Conservation (phyloP, 305 asterid species). For the Galium porrigens region DNA sequence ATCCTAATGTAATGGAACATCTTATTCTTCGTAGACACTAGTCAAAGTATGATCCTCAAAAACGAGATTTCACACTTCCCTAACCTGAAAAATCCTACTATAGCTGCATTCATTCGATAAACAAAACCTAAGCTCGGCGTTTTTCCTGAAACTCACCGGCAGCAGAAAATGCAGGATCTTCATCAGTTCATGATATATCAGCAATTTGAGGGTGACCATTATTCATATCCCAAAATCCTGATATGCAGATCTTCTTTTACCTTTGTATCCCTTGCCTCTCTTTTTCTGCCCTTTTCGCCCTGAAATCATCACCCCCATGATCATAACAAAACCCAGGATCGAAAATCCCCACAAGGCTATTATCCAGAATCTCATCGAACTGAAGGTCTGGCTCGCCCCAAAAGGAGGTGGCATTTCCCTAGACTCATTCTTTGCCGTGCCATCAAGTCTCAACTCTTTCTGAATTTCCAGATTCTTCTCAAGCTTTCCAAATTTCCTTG, state of each 20-base stretch:
- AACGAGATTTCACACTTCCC: background rate
- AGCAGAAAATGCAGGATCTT: background rate
- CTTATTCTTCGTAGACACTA: background rate
- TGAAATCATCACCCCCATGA: slow-evolving; percentile 42
- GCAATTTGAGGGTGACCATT: slow-evolving; percentile 22
- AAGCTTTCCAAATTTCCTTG: slow-evolving; percentile 26
- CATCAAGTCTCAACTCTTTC: slow-evolving; percentile 6
- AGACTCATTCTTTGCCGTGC: slow-evolving; percentile 22
- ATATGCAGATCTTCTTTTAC: slow-evolving; percentile 31
- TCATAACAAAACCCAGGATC: slow-evolving; percentile 33
- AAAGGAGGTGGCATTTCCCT: slow-evolving; percentile 34
- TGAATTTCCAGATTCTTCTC: slow-evolving; percentile 25
- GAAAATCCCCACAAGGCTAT: slow-evolving; percentile 51
- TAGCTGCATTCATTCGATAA: background rate
- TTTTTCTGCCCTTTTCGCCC: slow-evolving; percentile 45
- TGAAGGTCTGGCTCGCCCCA: slow-evolving; percentile 33
- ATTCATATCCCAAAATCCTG: slow-evolving; percentile 35
- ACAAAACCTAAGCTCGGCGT: background rate
- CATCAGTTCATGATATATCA: slow-evolving; percentile 20
- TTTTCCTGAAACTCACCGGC: background rate
- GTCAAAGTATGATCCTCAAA: background rate
- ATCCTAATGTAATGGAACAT: background rate
- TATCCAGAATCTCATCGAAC: slow-evolving; percentile 57
- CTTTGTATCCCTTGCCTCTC: slow-evolving; percentile 37
- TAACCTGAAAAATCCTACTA: slow-evolving; percentile 1